Evolutionary conservation across 2,329 filamentous ascomycete genomes (phyloP).

Genomic region (Diaporthe sp.): DNA sequence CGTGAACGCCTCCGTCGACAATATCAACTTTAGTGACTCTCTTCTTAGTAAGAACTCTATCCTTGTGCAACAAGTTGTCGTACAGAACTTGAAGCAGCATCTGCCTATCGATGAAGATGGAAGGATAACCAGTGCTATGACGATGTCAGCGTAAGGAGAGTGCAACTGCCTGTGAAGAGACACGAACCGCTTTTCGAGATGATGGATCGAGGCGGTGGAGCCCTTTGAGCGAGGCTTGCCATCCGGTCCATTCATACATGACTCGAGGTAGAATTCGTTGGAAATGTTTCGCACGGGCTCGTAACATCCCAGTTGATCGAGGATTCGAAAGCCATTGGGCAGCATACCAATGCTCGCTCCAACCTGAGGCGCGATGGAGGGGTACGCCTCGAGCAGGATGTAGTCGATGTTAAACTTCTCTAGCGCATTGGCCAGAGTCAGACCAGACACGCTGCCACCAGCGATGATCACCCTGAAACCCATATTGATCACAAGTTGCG

Average conservation of each 20-base stretch:
- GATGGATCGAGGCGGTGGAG: background rate
- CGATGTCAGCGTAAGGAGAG: background rate
- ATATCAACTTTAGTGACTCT: constrained; percentile 48
- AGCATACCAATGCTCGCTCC: constrained; percentile 63
- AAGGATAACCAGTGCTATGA: constrained; percentile 49
- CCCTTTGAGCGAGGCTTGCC: background rate
- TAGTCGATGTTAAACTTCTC: constrained; percentile 62
- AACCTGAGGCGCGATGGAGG: constrained; percentile 57
- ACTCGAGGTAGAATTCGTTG: background rate
- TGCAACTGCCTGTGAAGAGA: background rate
- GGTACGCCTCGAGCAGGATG: constrained; percentile 60
- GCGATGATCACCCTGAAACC: constrained; percentile 57
- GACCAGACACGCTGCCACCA: constrained; percentile 63
- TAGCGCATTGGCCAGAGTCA: constrained; percentile 58
- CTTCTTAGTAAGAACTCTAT: constrained; percentile 49
- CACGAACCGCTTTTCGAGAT: background rate
- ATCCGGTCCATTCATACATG: background rate
- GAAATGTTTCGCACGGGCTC: constrained; percentile 44
- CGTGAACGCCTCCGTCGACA: background rate
- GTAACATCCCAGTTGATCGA: constrained; percentile 64
- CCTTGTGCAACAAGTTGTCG: constrained; percentile 51
- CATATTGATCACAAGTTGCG: background rate
- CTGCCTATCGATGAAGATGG: constrained; percentile 54
- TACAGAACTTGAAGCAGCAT: constrained; percentile 52
- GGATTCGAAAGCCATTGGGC: constrained; percentile 58